These are phyloP conservation scores for Fusarium proliferatum DNA, from an alignment of 2,329 filamentous ascomycete species.

Conservation along the genomic window DNA sequence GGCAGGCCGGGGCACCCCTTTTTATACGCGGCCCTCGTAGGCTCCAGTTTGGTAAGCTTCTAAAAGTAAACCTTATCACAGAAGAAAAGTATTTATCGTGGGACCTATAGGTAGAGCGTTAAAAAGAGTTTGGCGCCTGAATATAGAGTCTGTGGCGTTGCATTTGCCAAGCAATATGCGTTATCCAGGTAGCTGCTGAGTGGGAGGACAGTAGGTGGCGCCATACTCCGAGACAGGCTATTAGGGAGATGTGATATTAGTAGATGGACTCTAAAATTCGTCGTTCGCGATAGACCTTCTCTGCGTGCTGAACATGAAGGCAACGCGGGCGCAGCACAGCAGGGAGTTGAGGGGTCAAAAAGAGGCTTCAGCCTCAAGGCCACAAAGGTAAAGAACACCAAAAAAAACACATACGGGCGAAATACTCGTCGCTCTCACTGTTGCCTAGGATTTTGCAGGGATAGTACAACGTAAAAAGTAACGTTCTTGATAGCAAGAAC, in stretches of 20 bases:
- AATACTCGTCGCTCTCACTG: too few species aligned
- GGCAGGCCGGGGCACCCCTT: neutral
- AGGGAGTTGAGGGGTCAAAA: too few species aligned
- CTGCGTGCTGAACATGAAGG: too few species aligned
- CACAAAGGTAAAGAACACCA: too few species aligned
- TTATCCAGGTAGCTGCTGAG: neutral
- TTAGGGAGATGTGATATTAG: rapidly evolving
- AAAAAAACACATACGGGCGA: too few species aligned
- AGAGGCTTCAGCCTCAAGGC: too few species aligned
- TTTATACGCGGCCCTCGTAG: neutral
- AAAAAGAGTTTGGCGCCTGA: rapidly evolving
- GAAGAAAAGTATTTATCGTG: too few species aligned
- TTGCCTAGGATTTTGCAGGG: too few species aligned
- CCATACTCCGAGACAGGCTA: rapidly evolving
- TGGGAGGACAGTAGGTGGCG: rapidly evolving
- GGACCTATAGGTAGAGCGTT: rapidly evolving
- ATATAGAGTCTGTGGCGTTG: neutral
- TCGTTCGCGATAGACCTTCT: too few species aligned
- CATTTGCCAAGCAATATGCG: rapidly evolving
- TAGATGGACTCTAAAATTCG: rapidly evolving
- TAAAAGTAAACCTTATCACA: too few species aligned
- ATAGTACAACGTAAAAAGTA: neutral
- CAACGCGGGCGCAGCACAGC: neutral
- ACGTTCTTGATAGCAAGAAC: neutral
- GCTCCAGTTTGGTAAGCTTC: rapidly evolving